These are phyloP conservation scores for Penicillium psychrosexuale DNA, from an alignment of 2,329 filamentous ascomycete genomes.

Conservation along the genomic window DNA sequence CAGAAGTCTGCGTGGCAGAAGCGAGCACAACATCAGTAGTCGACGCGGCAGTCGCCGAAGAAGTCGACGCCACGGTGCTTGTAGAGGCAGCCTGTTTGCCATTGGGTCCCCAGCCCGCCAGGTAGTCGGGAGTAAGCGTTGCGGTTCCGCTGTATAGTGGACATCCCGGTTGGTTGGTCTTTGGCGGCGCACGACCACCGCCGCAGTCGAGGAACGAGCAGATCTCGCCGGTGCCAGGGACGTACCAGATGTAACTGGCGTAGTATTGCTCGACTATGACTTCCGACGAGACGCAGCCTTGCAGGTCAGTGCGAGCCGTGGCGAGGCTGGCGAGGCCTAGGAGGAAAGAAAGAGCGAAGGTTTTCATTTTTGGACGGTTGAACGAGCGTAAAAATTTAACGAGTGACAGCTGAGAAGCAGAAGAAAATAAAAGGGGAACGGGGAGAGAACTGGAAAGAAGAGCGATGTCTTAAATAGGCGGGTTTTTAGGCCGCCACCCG, in stretches of 20 bases:
- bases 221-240: constrained; percentile 62
- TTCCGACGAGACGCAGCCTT: constrained; percentile 25
- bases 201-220: constrained; percentile 65
- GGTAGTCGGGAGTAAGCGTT: constrained; percentile 22
- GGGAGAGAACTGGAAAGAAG: background rate
- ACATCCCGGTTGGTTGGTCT: constrained; percentile 62
- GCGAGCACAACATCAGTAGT: background rate
- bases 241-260: constrained; percentile 50
- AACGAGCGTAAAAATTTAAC: background rate
- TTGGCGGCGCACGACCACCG: constrained; percentile 63
- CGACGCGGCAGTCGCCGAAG: background rate
- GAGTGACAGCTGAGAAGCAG: background rate
- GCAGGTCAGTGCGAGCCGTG: constrained; percentile 25
- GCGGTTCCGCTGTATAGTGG: constrained; percentile 26
- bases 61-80: constrained; percentile 9
- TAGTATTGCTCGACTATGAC: constrained; percentile 25
- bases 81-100: constrained; percentile 18
- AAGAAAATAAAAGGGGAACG: background rate
- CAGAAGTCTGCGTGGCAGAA: background rate
- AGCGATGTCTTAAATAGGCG: background rate
- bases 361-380: constrained; percentile 20
- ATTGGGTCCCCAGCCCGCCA: constrained; percentile 23
- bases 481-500: background rate
- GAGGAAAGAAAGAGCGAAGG: constrained; percentile 16
- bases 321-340: constrained; percentile 15